Evolutionary conservation across 2,329 filamentous ascomycete species (phyloP), one percentile per base, ranked within the genome.

Genomic region (Bipolaris sorokiniana): DNA sequence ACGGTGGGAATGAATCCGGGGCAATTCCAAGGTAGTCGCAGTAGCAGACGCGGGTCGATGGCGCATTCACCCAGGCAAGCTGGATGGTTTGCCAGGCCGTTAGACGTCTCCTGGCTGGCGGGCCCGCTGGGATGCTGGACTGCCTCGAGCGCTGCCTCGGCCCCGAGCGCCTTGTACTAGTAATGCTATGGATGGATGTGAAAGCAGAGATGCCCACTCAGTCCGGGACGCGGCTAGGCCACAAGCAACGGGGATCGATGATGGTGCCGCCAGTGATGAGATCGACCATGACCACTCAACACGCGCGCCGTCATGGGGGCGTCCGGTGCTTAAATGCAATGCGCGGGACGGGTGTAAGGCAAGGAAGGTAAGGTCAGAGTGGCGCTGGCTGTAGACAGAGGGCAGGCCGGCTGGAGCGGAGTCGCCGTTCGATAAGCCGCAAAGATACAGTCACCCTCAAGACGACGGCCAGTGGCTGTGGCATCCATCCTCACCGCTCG

Each of bases 351-450:
- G 26, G 26, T 28, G 23, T n/a, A 16, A 38, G 44, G 47, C 10
- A 37, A 13, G 44, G 34, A 4, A 23, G 20, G 22, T 7, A 37
- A 13, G 44, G 34, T 26, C 26, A 28, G 26, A 28, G 44, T 33
- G 49, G 37, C 31, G 33, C 33, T 45, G 44, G 45, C 23, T 36
- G 31, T 15, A 37, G 54, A n/a, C n/a, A n/a, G n/a, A n/a, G n/a
- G n/a, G 15, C 41, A 52, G 42, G 34, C 49, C 18, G 55, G 55
- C 50, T 59, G 56, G 45, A 59, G 56, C 56, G 56, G 56, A 62
- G 56, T 59, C 49, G 59, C 58, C 58, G 58, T 48, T 33, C 51
- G 49, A 62, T 62, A 62, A 59, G 56, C 51, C 42, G 50, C 40
- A 51, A 7, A 18, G 23, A 41, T 40, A 40, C 47, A 13, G 22